Conservation (phyloP, 2,329 filamentous ascomycete genomes). For the Didymella arachidicola region DNA sequence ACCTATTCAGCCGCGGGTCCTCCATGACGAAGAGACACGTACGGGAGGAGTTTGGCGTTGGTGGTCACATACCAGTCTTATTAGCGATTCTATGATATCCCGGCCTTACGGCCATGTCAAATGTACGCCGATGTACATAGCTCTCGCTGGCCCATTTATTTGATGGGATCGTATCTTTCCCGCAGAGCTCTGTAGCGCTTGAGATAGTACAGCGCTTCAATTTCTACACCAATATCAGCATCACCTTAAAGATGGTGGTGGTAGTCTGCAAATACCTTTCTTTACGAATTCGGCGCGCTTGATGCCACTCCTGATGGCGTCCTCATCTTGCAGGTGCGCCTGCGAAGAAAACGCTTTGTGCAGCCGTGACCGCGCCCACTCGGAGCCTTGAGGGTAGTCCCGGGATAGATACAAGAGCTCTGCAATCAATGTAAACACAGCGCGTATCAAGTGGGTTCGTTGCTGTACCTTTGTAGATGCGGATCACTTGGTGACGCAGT, state of each 20-base stretch:
- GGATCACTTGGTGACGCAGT: constrained; percentile 79
- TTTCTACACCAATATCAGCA: constrained; percentile 6
- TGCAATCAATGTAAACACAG: constrained; percentile 47
- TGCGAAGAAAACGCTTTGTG: constrained; percentile 87
- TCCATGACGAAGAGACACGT: not conserved
- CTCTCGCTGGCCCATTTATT: not conserved
- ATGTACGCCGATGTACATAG: not conserved
- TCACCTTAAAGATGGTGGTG: too few species aligned
- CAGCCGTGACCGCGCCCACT: constrained; percentile 80
- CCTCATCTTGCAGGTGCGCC: constrained; percentile 72
- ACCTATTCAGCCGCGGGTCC: not conserved
- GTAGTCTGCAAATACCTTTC: constrained; percentile 62
- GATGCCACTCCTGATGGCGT: constrained; percentile 78
- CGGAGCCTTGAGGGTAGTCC: constrained; percentile 85
- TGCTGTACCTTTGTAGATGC: constrained; percentile 81
- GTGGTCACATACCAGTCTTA: not conserved
- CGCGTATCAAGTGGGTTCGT: not conserved
- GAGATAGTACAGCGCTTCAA: constrained; percentile 70
- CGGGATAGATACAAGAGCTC: constrained; percentile 85
- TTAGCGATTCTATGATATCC: constrained; percentile 18
- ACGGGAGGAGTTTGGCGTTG: not conserved
- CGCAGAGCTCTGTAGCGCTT: constrained; percentile 88
- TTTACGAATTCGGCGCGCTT: constrained; percentile 85
- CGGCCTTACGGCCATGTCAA: constrained; percentile 17
- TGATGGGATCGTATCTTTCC: constrained; percentile 71